Evolutionary conservation across 805 yeast genomes (phyloP).

Genomic region (Brettanomyces anomalus): DNA sequence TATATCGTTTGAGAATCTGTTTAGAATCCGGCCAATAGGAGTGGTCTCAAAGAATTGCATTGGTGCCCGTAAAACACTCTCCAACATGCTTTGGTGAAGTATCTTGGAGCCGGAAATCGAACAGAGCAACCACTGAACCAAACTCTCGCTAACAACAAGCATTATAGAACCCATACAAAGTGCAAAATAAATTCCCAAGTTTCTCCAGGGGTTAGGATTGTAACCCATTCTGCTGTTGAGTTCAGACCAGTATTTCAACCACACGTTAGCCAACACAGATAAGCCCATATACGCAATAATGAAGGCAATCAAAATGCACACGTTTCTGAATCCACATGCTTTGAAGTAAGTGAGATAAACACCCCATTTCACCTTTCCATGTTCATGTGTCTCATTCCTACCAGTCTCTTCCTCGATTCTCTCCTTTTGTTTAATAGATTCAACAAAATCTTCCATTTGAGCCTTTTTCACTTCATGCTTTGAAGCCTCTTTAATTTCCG

Average conservation of each 20-base stretch:
- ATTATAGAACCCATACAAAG: constrained; percentile 65
- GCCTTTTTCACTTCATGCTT: constrained; percentile 50
- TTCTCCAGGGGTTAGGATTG: constrained; percentile 66
- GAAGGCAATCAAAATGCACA: constrained; percentile 44
- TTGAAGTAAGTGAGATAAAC: constrained; percentile 77
- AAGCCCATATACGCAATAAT: constrained; percentile 51
- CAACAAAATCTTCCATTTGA: constrained; percentile 38
- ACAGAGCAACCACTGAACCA: constrained; percentile 71
- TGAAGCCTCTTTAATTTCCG: constrained; percentile 26
- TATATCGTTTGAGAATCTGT: constrained; percentile 86
- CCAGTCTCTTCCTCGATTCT: constrained; percentile 32
- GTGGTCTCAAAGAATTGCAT: constrained; percentile 96
- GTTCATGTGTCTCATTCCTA: constrained; percentile 74
- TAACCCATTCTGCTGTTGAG: constrained; percentile 58
- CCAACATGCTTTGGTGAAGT: constrained; percentile 70
- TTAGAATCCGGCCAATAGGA: constrained; percentile 86
- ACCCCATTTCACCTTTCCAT: constrained; percentile 87
- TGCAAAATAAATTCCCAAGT: constrained; percentile 65
- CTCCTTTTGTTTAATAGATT: constrained; percentile 25
- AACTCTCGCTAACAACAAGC: constrained; percentile 53
- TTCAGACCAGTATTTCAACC: constrained; percentile 98
- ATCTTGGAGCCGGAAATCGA: constrained; percentile 73
- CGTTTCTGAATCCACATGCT: constrained; percentile 73
- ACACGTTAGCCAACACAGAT: constrained; percentile 66
- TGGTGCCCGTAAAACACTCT: constrained; percentile 71